These are phyloP conservation scores for Penicillium diatomitis DNA, from an alignment of 495 filamentous ascomycete species.

Conservation along the genomic window DNA sequence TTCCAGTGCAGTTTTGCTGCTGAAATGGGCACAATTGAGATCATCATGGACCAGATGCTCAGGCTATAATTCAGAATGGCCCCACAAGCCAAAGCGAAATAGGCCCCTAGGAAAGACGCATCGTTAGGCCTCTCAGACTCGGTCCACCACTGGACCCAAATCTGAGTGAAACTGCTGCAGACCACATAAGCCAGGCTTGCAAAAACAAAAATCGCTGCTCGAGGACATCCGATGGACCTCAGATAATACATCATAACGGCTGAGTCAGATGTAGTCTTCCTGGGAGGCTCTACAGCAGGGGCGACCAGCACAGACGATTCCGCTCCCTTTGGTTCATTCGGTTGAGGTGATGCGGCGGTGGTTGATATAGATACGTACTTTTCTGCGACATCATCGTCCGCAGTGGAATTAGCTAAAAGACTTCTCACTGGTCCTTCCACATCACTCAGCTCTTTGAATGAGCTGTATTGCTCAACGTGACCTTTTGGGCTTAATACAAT, in stretches of 20 bases:
- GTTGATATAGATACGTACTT: background rate
- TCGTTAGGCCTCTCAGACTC: background rate
- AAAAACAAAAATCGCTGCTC: background rate
- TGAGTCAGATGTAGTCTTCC: background rate
- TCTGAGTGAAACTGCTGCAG: background rate
- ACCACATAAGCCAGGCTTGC: background rate
- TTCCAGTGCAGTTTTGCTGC: background rate
- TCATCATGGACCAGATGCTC: background rate
- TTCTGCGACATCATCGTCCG: background rate
- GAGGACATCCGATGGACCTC: background rate
- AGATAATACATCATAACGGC: conserved; percentile 1
- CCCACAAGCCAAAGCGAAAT: background rate
- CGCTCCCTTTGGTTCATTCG: background rate
- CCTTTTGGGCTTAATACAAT: background rate
- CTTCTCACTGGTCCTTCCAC: background rate
- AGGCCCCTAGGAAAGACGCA: background rate
- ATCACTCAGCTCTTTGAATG: background rate
- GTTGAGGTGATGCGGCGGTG: background rate
- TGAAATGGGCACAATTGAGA: background rate
- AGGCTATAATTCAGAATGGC: background rate
- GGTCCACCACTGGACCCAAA: background rate
- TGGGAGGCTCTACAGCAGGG: background rate
- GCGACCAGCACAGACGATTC: background rate
- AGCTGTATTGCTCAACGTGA: background rate
- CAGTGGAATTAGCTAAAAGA: background rate